These are phyloP conservation scores for Kalmusia sp. DNA, from an alignment of 2,329 filamentous ascomycete genomes.

Conservation along the genomic window DNA sequence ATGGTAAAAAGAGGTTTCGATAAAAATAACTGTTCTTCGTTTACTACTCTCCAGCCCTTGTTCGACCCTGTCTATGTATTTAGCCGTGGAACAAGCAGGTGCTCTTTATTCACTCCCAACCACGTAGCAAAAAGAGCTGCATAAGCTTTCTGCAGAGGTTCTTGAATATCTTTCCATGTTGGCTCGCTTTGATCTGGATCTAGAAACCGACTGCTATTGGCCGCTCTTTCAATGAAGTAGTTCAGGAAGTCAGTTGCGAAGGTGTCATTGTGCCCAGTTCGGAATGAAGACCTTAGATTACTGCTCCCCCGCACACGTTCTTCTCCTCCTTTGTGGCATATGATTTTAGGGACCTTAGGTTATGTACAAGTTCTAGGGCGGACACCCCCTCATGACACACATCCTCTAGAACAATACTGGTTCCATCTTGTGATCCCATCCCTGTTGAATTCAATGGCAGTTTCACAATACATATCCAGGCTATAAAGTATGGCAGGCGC, in stretches of 20 bases:
- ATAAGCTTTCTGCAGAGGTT: conserved; percentile 40
- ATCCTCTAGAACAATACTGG: not conserved
- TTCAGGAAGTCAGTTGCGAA: conserved; percentile 55
- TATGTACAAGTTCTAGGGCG: conserved; percentile 22
- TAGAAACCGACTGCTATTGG: conserved; percentile 42
- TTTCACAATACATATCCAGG: conserved; percentile 44
- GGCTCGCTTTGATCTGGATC: conserved; percentile 46
- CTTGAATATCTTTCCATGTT: conserved; percentile 29
- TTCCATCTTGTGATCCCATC: not conserved
- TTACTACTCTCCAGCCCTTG: conserved; percentile 16
- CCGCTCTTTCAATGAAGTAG: conserved; percentile 50
- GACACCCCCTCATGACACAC: conserved; percentile 13
- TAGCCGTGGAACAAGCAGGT: conserved; percentile 42
- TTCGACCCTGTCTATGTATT: conserved; percentile 1
- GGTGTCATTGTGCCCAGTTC: conserved; percentile 61
- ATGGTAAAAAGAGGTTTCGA: conserved; percentile 56
- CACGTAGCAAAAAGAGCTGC: conserved; percentile 51
- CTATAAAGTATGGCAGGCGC: conserved; percentile 39
- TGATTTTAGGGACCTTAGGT: conserved; percentile 7
- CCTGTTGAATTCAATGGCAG: conserved; percentile 24
- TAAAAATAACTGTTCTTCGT: conserved; percentile 58
- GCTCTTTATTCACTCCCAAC: conserved; percentile 51
- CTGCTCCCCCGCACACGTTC: conserved; percentile 26
- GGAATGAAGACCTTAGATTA: conserved; percentile 40
- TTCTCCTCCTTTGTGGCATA: conserved; percentile 25